These are phyloP conservation scores for Nicotiana benthamiana DNA, from an alignment of 257 asterid species.

Conservation along the genomic window DNA sequence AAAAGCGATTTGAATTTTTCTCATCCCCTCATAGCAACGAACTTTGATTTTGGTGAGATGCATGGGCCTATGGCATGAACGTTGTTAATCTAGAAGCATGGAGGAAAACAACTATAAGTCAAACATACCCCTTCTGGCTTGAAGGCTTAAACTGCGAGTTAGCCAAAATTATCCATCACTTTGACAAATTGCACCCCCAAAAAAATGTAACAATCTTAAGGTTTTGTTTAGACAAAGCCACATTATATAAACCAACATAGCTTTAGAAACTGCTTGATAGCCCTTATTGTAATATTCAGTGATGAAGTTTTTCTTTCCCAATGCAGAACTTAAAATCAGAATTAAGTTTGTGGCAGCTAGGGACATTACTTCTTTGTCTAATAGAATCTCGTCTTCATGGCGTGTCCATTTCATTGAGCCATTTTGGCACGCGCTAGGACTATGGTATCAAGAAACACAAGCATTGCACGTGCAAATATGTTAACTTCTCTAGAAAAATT, in stretches of 20 bases:
- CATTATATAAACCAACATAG: not conserved
- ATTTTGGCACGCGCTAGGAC: constrained; percentile 89
- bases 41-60: constrained; percentile 64
- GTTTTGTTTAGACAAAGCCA: too few relatives aligned
- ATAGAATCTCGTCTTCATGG: constrained; percentile 47
- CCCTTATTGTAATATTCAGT: not conserved
- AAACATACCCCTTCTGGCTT: constrained; percentile 64
- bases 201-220: too few relatives aligned
- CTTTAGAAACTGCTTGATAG: not conserved
- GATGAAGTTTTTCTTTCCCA: not conserved
- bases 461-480: constrained; percentile 48
- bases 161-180: not conserved
- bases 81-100: constrained; percentile 77
- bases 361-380: constrained; percentile 76
- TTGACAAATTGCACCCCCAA: too few relatives aligned
- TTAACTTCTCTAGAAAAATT: constrained; percentile 63
- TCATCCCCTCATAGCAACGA: constrained; percentile 63
- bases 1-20: constrained; percentile 78
- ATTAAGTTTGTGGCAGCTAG: constrained; percentile 85
- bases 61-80: constrained; percentile 93
- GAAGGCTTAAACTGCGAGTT: constrained; percentile 41
- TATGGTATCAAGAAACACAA: constrained; percentile 82
- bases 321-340: constrained; percentile 78
- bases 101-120: constrained; percentile 72
- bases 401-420: constrained; percentile 66